Conservation (phyloP, 2,329 filamentous ascomycete genomes). For the Penicillium paneum region DNA sequence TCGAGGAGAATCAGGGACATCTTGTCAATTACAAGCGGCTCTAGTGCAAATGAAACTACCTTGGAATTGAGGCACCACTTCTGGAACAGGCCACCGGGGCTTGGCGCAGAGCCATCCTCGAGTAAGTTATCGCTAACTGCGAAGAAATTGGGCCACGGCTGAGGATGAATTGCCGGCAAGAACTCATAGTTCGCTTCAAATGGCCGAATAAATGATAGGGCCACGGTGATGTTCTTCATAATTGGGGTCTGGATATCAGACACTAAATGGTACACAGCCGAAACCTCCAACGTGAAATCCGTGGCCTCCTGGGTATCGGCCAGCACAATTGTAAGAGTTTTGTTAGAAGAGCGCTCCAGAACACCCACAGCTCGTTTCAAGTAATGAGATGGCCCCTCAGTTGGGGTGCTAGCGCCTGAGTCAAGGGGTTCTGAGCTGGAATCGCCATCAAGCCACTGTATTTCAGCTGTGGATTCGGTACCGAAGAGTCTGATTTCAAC, state of each 20-base stretch:
- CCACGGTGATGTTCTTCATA: constrained; percentile 66
- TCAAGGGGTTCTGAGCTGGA: constrained; percentile 15
- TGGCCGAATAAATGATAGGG: constrained; percentile 71
- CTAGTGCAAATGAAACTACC: constrained; percentile 71
- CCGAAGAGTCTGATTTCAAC: constrained; percentile 68
- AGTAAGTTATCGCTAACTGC: constrained; percentile 50
- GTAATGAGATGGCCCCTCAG: constrained; percentile 30
- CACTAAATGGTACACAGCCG: constrained; percentile 71
- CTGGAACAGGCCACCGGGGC: constrained; percentile 66
- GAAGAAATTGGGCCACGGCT: constrained; percentile 87
- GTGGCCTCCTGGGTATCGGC: constrained; percentile 51
- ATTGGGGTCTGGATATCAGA: constrained; percentile 80
- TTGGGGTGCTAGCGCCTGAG: constrained; percentile 26
- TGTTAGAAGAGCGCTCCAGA: constrained; percentile 32
- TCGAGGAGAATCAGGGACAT: constrained; percentile 61
- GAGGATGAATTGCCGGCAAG: constrained; percentile 70
- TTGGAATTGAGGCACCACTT: constrained; percentile 74
- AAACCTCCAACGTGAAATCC: constrained; percentile 67
- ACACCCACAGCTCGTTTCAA: constrained; percentile 35
- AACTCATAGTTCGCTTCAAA: constrained; percentile 94
- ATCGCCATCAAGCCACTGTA: constrained; percentile 47
- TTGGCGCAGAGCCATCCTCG: constrained; percentile 24
- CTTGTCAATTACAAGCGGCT: constrained; percentile 59
- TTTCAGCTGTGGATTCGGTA: constrained; percentile 45
- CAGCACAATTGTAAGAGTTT: constrained; percentile 46